Percentiles rank a stretch among this genome's conserved stretches.
Conservation (phyloP, 2,329 filamentous ascomycete species). For the Paraphaeosphaeria minitans region DNA sequence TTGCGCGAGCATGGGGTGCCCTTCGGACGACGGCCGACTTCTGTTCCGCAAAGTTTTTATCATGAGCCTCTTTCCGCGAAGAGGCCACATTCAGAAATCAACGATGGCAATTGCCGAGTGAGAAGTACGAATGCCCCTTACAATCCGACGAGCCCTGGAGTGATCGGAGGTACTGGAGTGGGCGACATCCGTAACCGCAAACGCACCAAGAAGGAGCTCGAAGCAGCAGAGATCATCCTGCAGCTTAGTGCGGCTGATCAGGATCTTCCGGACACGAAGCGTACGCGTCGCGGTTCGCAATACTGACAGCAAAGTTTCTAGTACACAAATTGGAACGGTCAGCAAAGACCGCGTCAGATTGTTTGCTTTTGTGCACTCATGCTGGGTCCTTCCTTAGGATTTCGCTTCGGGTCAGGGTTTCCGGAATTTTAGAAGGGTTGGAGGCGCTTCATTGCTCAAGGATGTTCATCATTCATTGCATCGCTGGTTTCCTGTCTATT, state of each 20-base stretch:
- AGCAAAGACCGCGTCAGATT: not conserved
- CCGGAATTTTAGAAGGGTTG: conserved; percentile 9
- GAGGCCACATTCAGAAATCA: conserved; percentile 36
- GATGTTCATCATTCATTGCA: conserved; percentile 6
- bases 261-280: conserved; percentile 31
- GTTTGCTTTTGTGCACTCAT: conserved; percentile 15
- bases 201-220: conserved; percentile 30
- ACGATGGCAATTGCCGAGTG: conserved; percentile 8
- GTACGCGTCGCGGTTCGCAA: conserved; percentile 36
- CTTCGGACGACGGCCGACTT: conserved; percentile 18
- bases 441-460: conserved; percentile 7
- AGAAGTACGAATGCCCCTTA: conserved; percentile 13
- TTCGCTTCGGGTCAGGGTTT: conserved; percentile 11
- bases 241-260: conserved; percentile 34
- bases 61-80: conserved; percentile 25
- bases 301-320: conserved; percentile 13
- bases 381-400: conserved; percentile 19
- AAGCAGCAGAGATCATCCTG: conserved; percentile 45
- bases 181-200: conserved; percentile 12
- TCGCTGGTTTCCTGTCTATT: not conserved
- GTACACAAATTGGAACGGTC: not conserved
- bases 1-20: not conserved
- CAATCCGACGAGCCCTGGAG: not conserved
- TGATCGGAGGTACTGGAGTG: not conserved
- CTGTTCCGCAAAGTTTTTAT: conserved; percentile 18